phyloP scores from a whole-genome alignment of 495 filamentous ascomycete genomes.

The Xylaria curta region DNA sequence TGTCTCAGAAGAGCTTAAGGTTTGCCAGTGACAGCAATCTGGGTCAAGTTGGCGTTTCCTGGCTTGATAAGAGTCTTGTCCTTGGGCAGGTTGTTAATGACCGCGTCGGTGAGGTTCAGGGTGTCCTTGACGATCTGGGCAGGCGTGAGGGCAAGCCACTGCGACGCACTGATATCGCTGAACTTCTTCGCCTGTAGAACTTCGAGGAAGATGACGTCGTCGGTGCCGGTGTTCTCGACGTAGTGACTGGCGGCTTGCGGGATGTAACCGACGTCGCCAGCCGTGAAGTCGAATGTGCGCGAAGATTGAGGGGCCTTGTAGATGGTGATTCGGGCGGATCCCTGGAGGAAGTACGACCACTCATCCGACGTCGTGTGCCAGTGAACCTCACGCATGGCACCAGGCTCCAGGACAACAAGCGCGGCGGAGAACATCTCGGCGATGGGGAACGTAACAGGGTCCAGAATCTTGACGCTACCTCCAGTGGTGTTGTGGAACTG shows the following conservation, averaged over 20 bases:
- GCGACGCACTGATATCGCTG: slow-evolving; percentile 66
- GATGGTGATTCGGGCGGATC: slow-evolving; percentile 69
- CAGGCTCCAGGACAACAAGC: slow-evolving; percentile 69
- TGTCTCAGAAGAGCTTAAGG: not conserved
- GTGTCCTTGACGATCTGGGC: slow-evolving; percentile 70
- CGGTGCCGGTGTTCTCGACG: slow-evolving; percentile 74
- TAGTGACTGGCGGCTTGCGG: slow-evolving; percentile 70
- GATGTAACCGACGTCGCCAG: slow-evolving; percentile 77
- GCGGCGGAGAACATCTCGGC: slow-evolving; percentile 65
- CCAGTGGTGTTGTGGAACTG: slow-evolving; percentile 63
- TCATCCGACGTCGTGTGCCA: slow-evolving; percentile 80
- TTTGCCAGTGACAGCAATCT: slow-evolving; percentile 28
- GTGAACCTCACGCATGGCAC: slow-evolving; percentile 79
- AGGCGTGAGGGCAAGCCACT: slow-evolving; percentile 70
- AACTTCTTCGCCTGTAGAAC: slow-evolving; percentile 72
- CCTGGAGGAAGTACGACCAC: slow-evolving; percentile 78
- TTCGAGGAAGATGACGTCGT: slow-evolving; percentile 73
- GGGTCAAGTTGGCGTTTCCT: slow-evolving; percentile 48
- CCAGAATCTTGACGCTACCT: slow-evolving; percentile 71
- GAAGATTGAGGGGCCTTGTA: slow-evolving; percentile 64
- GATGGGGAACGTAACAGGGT: slow-evolving; percentile 68
- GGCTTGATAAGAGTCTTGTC: slow-evolving; percentile 67
- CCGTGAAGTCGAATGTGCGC: slow-evolving; percentile 75
- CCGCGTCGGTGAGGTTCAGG: slow-evolving; percentile 60
- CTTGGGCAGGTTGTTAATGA: slow-evolving; percentile 61